Evolutionary conservation across 2,329 filamentous ascomycete genomes (phyloP), one percentile per base, ranked within the genome.

Genomic region (Colletotrichum sidae): DNA sequence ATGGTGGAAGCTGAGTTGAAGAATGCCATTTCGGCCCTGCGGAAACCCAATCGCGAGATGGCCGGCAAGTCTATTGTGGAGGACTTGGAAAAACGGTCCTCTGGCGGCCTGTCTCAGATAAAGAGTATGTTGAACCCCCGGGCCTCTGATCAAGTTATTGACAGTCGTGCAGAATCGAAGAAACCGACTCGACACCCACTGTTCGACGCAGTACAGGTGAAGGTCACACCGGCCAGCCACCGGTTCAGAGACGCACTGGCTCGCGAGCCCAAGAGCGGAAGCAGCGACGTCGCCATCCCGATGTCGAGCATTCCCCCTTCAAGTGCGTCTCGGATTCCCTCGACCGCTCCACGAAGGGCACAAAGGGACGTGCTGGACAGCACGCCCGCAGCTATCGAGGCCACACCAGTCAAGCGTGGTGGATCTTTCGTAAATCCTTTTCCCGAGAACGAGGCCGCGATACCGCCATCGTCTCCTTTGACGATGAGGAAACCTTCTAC

Each of bases 21-120:
- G 69, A 87, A 92, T 64, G 92, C 92, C 8, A 94, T 96, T 54
- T 86, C 86, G 6, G 86, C 89, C 9, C 76, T 95, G 46, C 90
- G 91, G 74, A 93, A 90, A 76, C 92, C 92, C 1, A 94, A 95
- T 71, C 86, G 92, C 50, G 85, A 87, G 25, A 82, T 91, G 45
- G 90, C 90, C 11, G 88, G 88, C 38, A 89, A 88, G 70, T 85
- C 88, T 42, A 82, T 92, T 61, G 87, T 86, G 4, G 90, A 92
- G 69, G 89, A 87, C 34, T 85, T 87, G 5, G 90, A 93, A 73
- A 85, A 85, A 70, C 86, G 89, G 58, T 79, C 81, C 6, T 80
- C 80, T 13, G 80, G 80, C 4, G 80, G 80, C 49, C 73, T 83
- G 53, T 80, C 80, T 12, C 78, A 80, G 51, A 73, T 80, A 34